Evolutionary conservation across 257 asterid species (phyloP), one percentile per base, ranked within the genome.

Genomic region (Solanum chiquidenum): DNA sequence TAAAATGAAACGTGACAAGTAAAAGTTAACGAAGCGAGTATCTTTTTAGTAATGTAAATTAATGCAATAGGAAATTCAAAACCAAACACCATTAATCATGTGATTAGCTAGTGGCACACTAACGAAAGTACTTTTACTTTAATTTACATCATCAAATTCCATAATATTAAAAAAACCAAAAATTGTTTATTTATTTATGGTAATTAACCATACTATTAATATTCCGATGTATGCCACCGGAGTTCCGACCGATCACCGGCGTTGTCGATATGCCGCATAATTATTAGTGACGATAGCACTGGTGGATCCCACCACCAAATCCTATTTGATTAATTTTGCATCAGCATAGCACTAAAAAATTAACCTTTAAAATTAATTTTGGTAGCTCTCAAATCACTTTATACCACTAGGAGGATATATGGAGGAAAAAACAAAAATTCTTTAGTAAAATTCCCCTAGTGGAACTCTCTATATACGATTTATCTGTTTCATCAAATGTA

Each of bases 331-430:
- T 12, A 31, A 37, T 69, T 46, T 72, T 2, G 80, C 88, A 86
- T 86, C 88, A 86, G 84, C 88, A 86, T 86, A 71, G 84, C 88
- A 86, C 84, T 73, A 73, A 73, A 34, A 35, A 9, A 0, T 31
- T 38, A 46, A 75, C 55, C 83, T 86, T 86, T 71, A n/a, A 25
- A 35, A 12, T 66, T 66, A 11, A 31, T 49, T 86, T 86, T 73
- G 88, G 74, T 55, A 71, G 55, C 72, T 44, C 72, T 71, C 44
- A 37, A 46, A 72, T 86, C 84, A 86, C 72, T 80, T 80, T 80
- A 62, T 62, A 46, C 42, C 42, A 18, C 69, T 27, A 13, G 27
- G 9, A 80, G 25, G 68, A 80, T 75, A 37, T 10, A 75, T 80
- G 5, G 27, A 29, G 68, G n/a, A 29, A 80, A 46, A 80, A 46